Percentiles rank a stretch among this genome's conserved stretches.
Conservation (phyloP, 805 yeast genomes). For the Teunomyces lycoperdinae region DNA sequence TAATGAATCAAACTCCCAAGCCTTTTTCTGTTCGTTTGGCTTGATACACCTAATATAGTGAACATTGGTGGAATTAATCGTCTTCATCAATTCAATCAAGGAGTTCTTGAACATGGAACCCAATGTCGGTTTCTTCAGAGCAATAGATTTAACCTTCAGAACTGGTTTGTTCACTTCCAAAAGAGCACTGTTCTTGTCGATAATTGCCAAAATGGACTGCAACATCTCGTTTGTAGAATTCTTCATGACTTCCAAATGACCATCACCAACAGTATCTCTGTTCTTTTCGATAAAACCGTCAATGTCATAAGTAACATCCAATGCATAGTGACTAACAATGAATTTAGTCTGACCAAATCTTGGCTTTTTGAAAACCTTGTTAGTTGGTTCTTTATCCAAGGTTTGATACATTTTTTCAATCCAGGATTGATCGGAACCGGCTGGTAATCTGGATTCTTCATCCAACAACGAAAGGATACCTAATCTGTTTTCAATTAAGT, state of each 20-base stretch:
- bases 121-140: slow-evolving; percentile 80
- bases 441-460: slow-evolving; percentile 92
- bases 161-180: slow-evolving; percentile 30
- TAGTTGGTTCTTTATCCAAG: slow-evolving; percentile 73
- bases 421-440: slow-evolving; percentile 93
- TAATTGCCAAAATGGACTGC: slow-evolving; percentile 58
- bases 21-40: slow-evolving; percentile 90
- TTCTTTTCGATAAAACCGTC: slow-evolving; percentile 97
- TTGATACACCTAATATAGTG: slow-evolving; percentile 97
- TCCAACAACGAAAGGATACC: slow-evolving; percentile 88
- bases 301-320: slow-evolving; percentile 86
- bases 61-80: slow-evolving; percentile 91
- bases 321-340: slow-evolving; percentile 89
- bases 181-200: slow-evolving; percentile 57
- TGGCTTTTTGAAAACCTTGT: slow-evolving; percentile 83
- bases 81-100: slow-evolving; percentile 85
- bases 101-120: slow-evolving; percentile 94
- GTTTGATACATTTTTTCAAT: slow-evolving; percentile 84
- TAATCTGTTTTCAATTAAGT: slow-evolving; percentile 80
- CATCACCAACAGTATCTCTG: slow-evolving; percentile 96
- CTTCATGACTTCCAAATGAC: slow-evolving; percentile 81
- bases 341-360: slow-evolving; percentile 91
- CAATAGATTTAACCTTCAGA: slow-evolving; percentile 32
- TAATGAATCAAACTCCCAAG: slow-evolving; percentile 93
- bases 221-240: slow-evolving; percentile 66